A percentile compares a stretch with the other conserved stretches of the same genome.
Conservation (phyloP, 352 stramenopile genomes). For the Pythium brachiatum region DNA sequence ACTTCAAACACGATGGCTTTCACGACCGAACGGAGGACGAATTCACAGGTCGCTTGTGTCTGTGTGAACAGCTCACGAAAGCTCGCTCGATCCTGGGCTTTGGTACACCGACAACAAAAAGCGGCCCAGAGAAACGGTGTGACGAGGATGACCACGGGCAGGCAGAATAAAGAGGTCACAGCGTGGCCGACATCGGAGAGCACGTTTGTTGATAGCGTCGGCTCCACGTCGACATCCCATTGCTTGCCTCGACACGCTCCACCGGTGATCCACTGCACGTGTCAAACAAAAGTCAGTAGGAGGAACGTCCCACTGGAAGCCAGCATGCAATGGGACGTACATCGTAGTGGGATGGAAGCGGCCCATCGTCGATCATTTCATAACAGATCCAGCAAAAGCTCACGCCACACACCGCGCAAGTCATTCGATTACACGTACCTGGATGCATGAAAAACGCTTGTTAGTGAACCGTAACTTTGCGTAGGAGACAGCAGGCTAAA, state of each 20-base stretch:
- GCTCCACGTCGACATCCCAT: neutral
- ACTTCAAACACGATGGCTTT: neutral
- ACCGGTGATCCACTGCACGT: neutral
- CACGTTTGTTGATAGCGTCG: neutral
- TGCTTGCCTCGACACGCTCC: slow-evolving; percentile 10
- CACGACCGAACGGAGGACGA: neutral
- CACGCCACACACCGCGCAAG: slow-evolving; percentile 75
- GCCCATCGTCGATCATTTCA: slow-evolving; percentile 75
- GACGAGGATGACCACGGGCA: neutral
- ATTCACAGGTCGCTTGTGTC: neutral
- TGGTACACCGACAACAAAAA: neutral
- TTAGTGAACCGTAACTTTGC: no score
- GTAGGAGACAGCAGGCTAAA: no score
- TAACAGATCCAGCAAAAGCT: slow-evolving; percentile 91
- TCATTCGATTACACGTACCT: slow-evolving; percentile 91
- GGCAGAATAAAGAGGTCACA: neutral
- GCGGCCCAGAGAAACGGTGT: neutral
- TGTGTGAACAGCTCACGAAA: neutral
- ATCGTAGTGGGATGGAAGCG: slow-evolving; percentile 84
- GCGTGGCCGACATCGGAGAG: neutral
- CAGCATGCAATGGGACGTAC: slow-evolving; percentile 6
- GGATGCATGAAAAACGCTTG: no score
- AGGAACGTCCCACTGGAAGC: neutral
- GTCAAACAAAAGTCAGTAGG: neutral
- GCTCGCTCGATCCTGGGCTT: neutral